A percentile compares a stretch with the other conserved stretches of the same genome.
phyloP scores from a whole-genome alignment of 495 filamentous ascomycete species.

The Collariella sp. region DNA sequence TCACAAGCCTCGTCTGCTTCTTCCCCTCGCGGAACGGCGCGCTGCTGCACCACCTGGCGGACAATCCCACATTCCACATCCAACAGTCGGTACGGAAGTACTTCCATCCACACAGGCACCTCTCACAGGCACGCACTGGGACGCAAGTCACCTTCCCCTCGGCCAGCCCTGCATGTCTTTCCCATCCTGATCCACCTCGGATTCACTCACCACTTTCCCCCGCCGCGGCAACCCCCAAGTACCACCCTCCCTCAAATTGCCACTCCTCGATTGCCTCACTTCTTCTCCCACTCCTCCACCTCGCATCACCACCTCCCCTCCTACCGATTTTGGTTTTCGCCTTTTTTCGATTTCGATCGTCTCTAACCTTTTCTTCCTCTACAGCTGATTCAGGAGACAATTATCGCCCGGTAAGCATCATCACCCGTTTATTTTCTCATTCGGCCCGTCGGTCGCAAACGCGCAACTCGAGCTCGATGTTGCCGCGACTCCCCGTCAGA shows the following conservation, averaged over 20 bases:
- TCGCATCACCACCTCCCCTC: conserved; percentile 2
- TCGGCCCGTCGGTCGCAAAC: neutral
- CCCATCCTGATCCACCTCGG: conserved; percentile 31
- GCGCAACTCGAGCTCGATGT: neutral
- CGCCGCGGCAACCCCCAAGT: conserved; percentile 24
- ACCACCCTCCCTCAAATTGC: conserved; percentile 25
- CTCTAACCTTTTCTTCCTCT: conserved; percentile 32
- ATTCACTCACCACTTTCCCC: conserved; percentile 23
- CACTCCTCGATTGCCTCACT: conserved; percentile 25
- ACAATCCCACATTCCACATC: conserved; percentile 25
- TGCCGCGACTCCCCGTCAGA: neutral
- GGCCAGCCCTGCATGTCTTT: conserved; percentile 35
- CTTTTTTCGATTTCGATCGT: conserved; percentile 14
- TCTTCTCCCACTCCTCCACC: conserved; percentile 13
- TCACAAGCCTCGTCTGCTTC: conserved; percentile 22
- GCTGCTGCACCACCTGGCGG: conserved; percentile 36
- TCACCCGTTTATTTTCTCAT: neutral
- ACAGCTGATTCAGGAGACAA: conserved; percentile 46
- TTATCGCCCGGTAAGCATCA: conserved; percentile 42
- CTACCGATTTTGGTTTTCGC: conserved; percentile 11
- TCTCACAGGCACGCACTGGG: no score
- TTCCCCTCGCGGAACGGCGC: conserved; percentile 24
- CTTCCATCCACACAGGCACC: conserved; percentile 10
- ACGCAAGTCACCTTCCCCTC: conserved; percentile 18
- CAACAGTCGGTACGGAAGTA: conserved; percentile 24